Evolutionary conservation across 1,284 basidiomycete genomes (phyloP), one percentile per base, ranked within the genome.

Genomic region (Golubevia pallescens): DNA sequence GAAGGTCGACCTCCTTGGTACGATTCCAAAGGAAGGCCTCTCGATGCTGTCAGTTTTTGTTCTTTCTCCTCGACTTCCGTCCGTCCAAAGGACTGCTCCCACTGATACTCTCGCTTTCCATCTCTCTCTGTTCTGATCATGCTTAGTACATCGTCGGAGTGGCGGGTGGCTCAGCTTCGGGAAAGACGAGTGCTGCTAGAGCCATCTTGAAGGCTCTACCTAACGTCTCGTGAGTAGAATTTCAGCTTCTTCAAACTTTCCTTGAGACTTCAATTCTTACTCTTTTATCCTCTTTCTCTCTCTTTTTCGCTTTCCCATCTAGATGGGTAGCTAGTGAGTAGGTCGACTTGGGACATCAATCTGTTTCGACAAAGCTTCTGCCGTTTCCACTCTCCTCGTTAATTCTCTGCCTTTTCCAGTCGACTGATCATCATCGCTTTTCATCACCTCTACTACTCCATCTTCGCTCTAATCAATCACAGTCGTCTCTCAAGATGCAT

Each of bases 111-210:
- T 57, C 42, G 5, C 23, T 23, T 19, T 20, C 57, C 2, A 28
- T 48, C 2, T 34, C 21, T 60, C 59, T 61, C 20, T 16, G 5
- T 23, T 28, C 53, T 56, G n/a, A 58, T 38, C 23, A 1, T 3
- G 10, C 16, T 5, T 6, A 21, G 7, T 98, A 97, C 84, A 93
- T 97, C 28, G 92, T 98, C 65, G 95, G 93, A 7, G 92, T 98
- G 74, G 94, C 93, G 73, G 95, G 95, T 63, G 95, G 95, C 1
- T 93, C 92, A 72, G 94, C 94, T 0, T 94, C 93, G 73, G 96
- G 95, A 63, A 97, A 97, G 90, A 94, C 93, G 66, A 74, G 75
- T n/a, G 71, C 83, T 6, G 78, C 81, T 0, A 61, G 71, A 24
- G 71, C 75, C 32, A 75, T 84, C 28, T 63, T 83, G 38, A 67